These are phyloP conservation scores for Trichosporon asahii DNA, from an alignment of 1,284 basidiomycete species.

Conservation along the genomic window DNA sequence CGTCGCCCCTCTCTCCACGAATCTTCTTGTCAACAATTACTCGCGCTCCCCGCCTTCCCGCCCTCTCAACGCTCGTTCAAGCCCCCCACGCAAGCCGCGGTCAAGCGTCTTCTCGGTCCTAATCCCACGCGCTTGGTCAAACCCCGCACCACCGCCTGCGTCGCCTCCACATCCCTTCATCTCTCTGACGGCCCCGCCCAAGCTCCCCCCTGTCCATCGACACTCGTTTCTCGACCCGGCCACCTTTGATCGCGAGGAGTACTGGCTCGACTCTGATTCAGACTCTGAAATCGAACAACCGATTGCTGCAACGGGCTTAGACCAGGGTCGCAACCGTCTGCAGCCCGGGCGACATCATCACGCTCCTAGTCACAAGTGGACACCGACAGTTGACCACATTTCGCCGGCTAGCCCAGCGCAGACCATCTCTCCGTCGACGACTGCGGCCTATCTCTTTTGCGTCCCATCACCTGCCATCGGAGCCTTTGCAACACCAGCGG, in stretches of 20 bases:
- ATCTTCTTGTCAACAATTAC: constrained; percentile 9
- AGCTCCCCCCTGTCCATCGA: neutral
- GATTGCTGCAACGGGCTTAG: neutral
- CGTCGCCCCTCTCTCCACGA: constrained; percentile 2
- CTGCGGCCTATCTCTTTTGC: constrained; percentile 2
- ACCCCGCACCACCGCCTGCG: neutral
- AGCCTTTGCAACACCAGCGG: constrained; percentile 2
- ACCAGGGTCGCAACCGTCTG: neutral
- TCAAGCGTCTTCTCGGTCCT: constrained; percentile 8
- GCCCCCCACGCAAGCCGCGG: neutral
- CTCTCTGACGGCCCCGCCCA: neutral
- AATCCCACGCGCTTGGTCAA: constrained; percentile 2
- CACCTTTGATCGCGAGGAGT: constrained; percentile 4
- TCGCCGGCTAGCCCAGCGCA: neutral
- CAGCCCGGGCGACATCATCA: neutral
- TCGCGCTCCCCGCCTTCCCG: constrained; percentile 10
- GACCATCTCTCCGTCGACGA: constrained; percentile 6
- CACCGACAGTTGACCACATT: neutral
- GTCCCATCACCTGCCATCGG: constrained; percentile 1
- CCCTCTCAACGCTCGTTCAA: constrained; percentile 2
- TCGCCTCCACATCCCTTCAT: neutral
- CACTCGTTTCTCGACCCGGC: constrained; percentile 3
- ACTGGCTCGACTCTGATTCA: constrained; percentile 7
- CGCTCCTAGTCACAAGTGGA: neutral
- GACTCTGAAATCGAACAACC: neutral